Percentiles rank a stretch among this genome's conserved stretches.
Conservation (phyloP, 768 basidiomycete species). For the Tricholomella constricta region DNA sequence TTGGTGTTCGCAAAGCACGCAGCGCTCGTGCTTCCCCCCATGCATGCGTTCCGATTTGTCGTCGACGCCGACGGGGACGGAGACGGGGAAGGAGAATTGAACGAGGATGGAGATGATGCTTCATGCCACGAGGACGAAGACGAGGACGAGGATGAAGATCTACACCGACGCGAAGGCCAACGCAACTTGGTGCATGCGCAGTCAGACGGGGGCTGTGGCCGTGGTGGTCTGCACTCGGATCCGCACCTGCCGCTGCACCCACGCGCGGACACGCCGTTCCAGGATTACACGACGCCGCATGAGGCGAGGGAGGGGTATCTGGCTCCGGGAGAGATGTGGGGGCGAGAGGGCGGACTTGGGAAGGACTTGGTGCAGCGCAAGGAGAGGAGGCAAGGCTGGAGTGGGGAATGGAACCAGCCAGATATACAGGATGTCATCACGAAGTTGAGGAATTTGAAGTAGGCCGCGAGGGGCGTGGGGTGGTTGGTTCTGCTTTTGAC, state of each 20-base stretch:
- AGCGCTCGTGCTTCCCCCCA: not conserved
- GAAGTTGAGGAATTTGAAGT: constrained; percentile 26
- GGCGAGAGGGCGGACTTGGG: no score
- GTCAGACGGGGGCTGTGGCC: not conserved
- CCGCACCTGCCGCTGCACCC: constrained; percentile 6
- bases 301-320: not conserved
- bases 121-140: no score
- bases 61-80: no score
- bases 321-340: no score
- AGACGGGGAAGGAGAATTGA: no score
- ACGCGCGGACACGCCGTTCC: constrained; percentile 17
- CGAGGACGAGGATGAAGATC: not conserved
- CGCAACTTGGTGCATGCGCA: no score
- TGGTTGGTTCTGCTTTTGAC: no score
- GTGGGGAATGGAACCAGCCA: constrained; percentile 28
- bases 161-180: not conserved
- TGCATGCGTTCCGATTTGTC: no score
- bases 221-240: constrained; percentile 2
- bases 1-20: constrained; percentile 10
- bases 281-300: no score
- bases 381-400: constrained; percentile 27
- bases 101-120: no score
- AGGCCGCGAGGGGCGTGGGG: no score
- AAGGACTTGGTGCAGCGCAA: constrained; percentile 8
- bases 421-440: constrained; percentile 29